Evolutionary conservation across 2,329 filamentous ascomycete species (phyloP), one percentile per base, ranked within the genome.

Genomic region (Alternaria triticimaculans): DNA sequence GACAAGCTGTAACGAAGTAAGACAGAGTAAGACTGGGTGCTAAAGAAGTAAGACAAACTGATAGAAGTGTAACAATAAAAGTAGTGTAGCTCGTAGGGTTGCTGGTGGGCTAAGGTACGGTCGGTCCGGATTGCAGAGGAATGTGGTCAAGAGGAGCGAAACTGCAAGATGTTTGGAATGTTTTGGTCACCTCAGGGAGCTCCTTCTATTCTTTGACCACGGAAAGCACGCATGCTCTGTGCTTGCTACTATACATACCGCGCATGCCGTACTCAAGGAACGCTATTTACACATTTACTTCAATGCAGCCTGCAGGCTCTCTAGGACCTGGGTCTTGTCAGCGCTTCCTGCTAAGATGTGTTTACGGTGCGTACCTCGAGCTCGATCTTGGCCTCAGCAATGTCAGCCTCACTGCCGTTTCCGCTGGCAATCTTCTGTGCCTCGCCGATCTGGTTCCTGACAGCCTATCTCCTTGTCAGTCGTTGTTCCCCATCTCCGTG

Each of bases 301-400:
- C 80, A 95, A 86, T 76, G 87, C 88, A 76, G 90, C 89, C 84
- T 94, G 90, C 77, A 96, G 87, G 81, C 88, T 92, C 88, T 96
- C 92, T 75, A 96, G 87, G 78, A 95, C 91, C 92, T 94, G 70
- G 48, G 10, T 25, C 21, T 23, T 69, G 76, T 87, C 76, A 87
- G 73, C 54, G 49, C 33, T 20, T 48, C 50, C 44, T 59, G 58
- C 33, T 46, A 50, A 10, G 30, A 8, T 80, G 58, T 5, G 12
- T 20, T 5, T 8, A 20, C 15, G 6, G 9, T 33, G 75, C 86
- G 80, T 84, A 97, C 95, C 93, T 99, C 96, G 75, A 99, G 85
- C 88, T 98, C 95, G 82, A 99, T 95, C 89, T 97, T 98, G 73
- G 96, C 96, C 89, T 99, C 96, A 71, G 95, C 95, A 84, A 98